Evolutionary conservation across 345 rosid species (phyloP).

Genomic region (Dimocarpus longan): DNA sequence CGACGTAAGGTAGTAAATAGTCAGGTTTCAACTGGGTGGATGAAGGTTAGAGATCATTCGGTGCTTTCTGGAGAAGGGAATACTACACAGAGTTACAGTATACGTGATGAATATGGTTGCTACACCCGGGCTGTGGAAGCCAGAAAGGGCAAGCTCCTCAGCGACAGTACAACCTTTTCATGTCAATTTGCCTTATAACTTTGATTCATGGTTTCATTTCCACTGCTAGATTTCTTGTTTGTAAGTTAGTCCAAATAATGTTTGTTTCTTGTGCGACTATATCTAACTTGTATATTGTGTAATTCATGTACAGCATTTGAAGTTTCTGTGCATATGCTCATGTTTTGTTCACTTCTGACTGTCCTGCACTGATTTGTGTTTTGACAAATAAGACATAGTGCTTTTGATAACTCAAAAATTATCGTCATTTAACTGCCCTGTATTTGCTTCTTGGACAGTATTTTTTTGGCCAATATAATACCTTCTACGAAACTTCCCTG

Average conservation of each 20-base stretch:
- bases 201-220: not conserved
- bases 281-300: not conserved
- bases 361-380: not conserved
- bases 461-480: not conserved
- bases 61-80: slow-evolving; percentile 57
- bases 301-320: slow-evolving; percentile 1
- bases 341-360: not conserved
- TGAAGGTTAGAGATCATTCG: slow-evolving; percentile 70
- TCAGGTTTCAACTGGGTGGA: slow-evolving; percentile 77
- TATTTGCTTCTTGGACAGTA: not conserved
- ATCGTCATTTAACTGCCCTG: not conserved
- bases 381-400: no score
- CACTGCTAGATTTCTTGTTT: not conserved
- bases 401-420: no score
- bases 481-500: slow-evolving; percentile 1
- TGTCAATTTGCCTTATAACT: slow-evolving; percentile 39
- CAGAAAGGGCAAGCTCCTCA: slow-evolving; percentile 41
- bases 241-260: not conserved
- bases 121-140: slow-evolving; percentile 46
- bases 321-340: not conserved
- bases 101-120: slow-evolving; percentile 49
- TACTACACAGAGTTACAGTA: slow-evolving; percentile 54
- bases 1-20: slow-evolving; percentile 34
- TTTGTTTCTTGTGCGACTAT: not conserved
- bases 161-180: slow-evolving; percentile 42